Base-by-base conservation (phyloP, 805 yeast genomes). In the Starmerella bombi region DNA sequence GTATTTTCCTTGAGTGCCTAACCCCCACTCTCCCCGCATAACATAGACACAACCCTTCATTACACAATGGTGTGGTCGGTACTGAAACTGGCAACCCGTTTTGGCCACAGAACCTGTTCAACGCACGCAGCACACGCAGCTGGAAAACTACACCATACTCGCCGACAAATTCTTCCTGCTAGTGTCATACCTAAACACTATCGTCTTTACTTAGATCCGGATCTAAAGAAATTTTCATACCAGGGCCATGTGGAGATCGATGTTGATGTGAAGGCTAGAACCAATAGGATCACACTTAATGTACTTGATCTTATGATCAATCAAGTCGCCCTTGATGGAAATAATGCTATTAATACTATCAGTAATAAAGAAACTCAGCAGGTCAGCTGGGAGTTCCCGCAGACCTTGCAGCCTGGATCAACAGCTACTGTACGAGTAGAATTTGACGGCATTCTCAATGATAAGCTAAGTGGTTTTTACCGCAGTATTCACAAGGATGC, bases 141-240 rank as follows among this genome's bases (percentile, higher is more conserved):
- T 12, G 27, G 27, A 12, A 23, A 23, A 12, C 12, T 12, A 12
- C 27, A 23, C 27, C 27, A 8, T 12, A 12, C 12, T 8, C 27
- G 12, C 10, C 27, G 27, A 8, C 27, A 59, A 51, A 67, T 74
- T 4, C 71, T 75, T 45, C 93, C 82, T 51, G 64, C 65, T 36
- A 64, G 70, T 40, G 79, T 85, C 45, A 69, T 69, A 44, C 96
- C 98, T 25, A 51, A 64, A 25, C 81, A 80, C 60, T 88, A 91
- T 58, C 71, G 74, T 40, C 58, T 91, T 25, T 68, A 75, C 17
- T 62, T 75, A 40, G 77, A 75, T 52, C 84, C 93, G 29, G 71
- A 77, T 51, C 59, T 66, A 22, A 58, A 51, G 5, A 59, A 60
- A 25, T 68, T 67, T 48, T 50, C 54, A 32, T 60, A 50, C 48